Evolutionary conservation across 805 yeast species (phyloP), one percentile per base, ranked within the genome.

Genomic region (Saturnispora sanitii): DNA sequence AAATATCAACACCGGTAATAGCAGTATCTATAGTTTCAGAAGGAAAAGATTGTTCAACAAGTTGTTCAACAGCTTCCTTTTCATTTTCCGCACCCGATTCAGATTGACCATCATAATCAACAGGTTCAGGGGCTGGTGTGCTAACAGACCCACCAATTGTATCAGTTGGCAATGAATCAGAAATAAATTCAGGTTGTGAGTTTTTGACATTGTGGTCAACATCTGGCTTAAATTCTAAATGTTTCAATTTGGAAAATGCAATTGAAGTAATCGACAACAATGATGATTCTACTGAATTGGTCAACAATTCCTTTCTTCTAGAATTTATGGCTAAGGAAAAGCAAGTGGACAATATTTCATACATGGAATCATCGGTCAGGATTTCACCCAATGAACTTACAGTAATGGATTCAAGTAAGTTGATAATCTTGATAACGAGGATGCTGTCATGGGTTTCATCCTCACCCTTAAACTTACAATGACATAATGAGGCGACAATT

Each of bases 401-500:
- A 13, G 87, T 69, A 13, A 88, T 69, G 18, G 63, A 58, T 49
- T 86, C 90, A 50, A 90, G 66, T 20, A 90, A 65, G 33, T 81
- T 68, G 46, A 92, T 72, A 17, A 92, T 94, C 54, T 84, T 84
- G 38, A 90, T 68, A 35, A 92, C 65, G 3, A 92, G 90, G 0
- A 94, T 83, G 57, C 92, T 98, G 62, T 92, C 97, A 33, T 85
- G 81, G 27, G 81, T 73, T 57, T 86, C 94, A 55, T 88, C 96
- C 0, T 92, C 82, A 2, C 95, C 95, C 65, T 92, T 96, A 57
- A 92, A 92, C 35, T 95, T 75, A 61, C 97, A 92, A 56, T 86
- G 95, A 1, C 97, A 84, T 46, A 92, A 68, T 0, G 96, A 74
- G 25, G 75, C 73, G 8, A 80, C 73, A 36, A 82, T 70, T 53